Conservation (phyloP, 2,329 filamentous ascomycete genomes). For the Ceratocystis huliohia region DNA sequence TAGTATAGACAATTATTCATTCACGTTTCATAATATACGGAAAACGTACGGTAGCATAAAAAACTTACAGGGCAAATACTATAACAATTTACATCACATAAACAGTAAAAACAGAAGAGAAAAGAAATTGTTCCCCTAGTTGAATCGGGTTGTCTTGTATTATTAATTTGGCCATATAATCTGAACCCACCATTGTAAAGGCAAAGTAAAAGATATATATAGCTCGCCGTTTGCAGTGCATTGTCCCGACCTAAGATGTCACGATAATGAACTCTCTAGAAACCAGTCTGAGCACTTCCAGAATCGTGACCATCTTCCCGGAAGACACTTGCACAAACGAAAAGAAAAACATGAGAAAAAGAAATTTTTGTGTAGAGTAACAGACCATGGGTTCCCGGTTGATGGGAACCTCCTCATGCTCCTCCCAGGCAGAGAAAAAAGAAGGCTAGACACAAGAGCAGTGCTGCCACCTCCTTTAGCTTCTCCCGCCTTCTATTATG, state of each 20-base stretch:
- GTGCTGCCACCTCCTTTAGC: not conserved
- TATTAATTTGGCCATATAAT: conserved; percentile 5
- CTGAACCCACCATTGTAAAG: not conserved
- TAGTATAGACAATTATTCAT: no score
- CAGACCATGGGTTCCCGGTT: conserved; percentile 23
- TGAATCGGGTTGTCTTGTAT: conserved; percentile 20
- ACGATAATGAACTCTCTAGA: not conserved
- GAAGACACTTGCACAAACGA: not conserved
- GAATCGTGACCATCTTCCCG: not conserved
- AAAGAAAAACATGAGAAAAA: conserved; percentile 3
- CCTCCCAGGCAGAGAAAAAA: conserved; percentile 18
- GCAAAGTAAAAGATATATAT: not conserved
- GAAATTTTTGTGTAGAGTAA: conserved; percentile 19
- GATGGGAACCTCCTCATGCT: conserved; percentile 22
- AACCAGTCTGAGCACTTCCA: not conserved
- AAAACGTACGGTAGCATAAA: not conserved
- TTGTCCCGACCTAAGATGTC: not conserved
- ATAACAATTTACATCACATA: not conserved
- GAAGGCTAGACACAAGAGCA: not conserved
- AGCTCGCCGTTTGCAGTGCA: not conserved
- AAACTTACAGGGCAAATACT: not conserved
- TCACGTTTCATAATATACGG: no score
- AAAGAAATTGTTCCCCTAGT: conserved; percentile 13
- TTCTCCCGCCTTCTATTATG: conserved; percentile 22
- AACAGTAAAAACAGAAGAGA: not conserved